Conservation (phyloP, 208 protist genomes). For the Leishmania martiniquensis region DNA sequence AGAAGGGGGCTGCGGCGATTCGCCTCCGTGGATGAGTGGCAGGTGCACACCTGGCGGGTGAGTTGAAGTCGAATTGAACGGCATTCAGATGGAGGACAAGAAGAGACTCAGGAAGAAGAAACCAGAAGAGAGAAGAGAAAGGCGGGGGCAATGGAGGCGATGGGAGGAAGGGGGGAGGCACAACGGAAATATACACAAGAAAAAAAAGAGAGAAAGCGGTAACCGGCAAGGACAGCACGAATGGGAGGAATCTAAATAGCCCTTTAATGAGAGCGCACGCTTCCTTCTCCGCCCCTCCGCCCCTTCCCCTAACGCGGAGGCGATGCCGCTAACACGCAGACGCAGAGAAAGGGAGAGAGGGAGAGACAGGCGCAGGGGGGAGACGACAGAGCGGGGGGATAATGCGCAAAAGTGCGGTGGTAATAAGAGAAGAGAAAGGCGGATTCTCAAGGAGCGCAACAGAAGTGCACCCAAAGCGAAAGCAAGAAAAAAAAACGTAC, state of each 20-base stretch:
- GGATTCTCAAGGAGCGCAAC: too few species aligned
- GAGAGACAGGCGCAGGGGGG: too few species aligned
- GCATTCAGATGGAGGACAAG: constrained; percentile 6
- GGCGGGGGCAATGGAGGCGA: neutral
- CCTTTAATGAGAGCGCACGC: too few species aligned
- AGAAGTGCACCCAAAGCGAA: too few species aligned
- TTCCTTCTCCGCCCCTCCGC: too few species aligned
- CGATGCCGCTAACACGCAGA: neutral
- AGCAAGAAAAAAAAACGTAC: too few species aligned
- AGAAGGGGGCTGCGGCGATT: constrained; percentile 18
- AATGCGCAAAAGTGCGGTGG: too few species aligned
- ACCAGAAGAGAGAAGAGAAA: constrained; percentile 4
- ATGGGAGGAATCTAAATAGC: constrained; percentile 17
- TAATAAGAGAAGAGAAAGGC: too few species aligned
- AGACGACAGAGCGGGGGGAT: too few species aligned
- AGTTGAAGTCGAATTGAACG: constrained; percentile 5
- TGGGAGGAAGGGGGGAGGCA: constrained; percentile 1
- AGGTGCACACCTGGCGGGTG: constrained; percentile 12
- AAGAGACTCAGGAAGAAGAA: neutral
- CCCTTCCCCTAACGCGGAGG: neutral
- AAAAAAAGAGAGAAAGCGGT: neutral
- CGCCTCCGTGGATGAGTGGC: neutral
- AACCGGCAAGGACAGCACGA: constrained; percentile 3
- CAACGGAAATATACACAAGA: constrained; percentile 2
- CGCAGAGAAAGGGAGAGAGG: neutral